Evolutionary conservation across 2,329 filamentous ascomycete genomes (phyloP).

Genomic region (Elsinoe arachidis): DNA sequence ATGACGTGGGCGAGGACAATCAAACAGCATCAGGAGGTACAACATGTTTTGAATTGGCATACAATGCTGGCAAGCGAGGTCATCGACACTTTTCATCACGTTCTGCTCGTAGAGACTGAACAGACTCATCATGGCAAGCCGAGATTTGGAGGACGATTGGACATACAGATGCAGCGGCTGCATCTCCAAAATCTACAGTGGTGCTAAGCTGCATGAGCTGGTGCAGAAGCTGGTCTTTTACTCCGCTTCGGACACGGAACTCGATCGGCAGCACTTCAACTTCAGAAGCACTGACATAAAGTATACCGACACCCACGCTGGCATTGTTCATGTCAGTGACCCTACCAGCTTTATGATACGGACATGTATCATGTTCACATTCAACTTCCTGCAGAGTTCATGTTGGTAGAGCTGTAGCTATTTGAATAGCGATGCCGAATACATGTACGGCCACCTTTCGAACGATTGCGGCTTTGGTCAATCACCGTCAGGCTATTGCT

Average conservation of each 20-base stretch:
- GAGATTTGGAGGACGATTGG: background rate
- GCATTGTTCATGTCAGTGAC: background rate
- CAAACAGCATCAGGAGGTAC: background rate
- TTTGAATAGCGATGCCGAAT: background rate
- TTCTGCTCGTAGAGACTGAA: background rate
- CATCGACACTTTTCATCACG: background rate
- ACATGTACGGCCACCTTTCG: background rate
- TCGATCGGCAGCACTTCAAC: background rate
- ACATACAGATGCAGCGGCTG: background rate
- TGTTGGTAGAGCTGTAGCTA: background rate
- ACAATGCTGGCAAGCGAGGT: background rate
- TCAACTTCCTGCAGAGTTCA: background rate
- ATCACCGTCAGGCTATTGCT: background rate
- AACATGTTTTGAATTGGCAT: background rate
- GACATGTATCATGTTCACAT: background rate
- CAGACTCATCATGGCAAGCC: background rate
- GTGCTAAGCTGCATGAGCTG: background rate
- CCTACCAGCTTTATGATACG: background rate
- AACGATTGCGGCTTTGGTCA: background rate
- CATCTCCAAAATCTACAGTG: background rate
- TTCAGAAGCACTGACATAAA: background rate
- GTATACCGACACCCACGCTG: background rate
- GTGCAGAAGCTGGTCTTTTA: background rate
- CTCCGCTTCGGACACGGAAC: background rate
- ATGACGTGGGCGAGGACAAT: background rate